Evolutionary conservation across 192 early-diverging fungal genomes (phyloP), one percentile per base, ranked within the genome.

Genomic region (Powellomyces hirtus): DNA sequence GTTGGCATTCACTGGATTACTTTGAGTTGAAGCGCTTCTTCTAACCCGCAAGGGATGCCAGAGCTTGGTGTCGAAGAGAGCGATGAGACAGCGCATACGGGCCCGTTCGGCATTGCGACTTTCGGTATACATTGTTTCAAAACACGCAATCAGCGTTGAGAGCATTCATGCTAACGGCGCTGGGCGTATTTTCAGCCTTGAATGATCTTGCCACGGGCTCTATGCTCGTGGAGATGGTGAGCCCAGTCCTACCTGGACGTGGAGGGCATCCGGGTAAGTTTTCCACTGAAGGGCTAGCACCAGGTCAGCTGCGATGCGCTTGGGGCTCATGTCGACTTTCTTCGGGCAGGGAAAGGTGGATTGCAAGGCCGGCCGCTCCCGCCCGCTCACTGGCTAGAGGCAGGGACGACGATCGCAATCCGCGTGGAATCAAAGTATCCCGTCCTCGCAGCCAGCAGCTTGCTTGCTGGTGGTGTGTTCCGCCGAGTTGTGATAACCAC

Each of bases 351-450:
- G n/a, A n/a, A n/a, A n/a, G n/a, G n/a, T n/a, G n/a, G n/a, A n/a
- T n/a, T n/a, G n/a, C n/a, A n/a, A n/a, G n/a, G n/a, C n/a, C 61
- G 61, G 3, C n/a, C 38, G 38, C 42, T 73, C 3, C 71, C 71
- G 24, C 20, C 63, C 46, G 71, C 31, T 1, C 35, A 55, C n/a
- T 73, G 71, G 71, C 45, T 73, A 29, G 71, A 73, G 45, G 58
- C 71, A 14, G 62, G 42, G 4, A 60, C 71, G 8, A 67, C 55
- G 7, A 57, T 73, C 30, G 20, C 71, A 2, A 60, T 73, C 33
- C 50, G 40, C 1, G 58, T 73, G 16, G 57, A 66, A 27, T 20
- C 51, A 6, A 66, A 60, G 50, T 66, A 42, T 22, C 71, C 71
- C 8, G 30, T 67, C 6, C 40, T 73, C n/a, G 62, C 71, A 7